These are phyloP conservation scores for Coprinellus micaceus DNA, from an alignment of 768 basidiomycete species.

Conservation along the genomic window DNA sequence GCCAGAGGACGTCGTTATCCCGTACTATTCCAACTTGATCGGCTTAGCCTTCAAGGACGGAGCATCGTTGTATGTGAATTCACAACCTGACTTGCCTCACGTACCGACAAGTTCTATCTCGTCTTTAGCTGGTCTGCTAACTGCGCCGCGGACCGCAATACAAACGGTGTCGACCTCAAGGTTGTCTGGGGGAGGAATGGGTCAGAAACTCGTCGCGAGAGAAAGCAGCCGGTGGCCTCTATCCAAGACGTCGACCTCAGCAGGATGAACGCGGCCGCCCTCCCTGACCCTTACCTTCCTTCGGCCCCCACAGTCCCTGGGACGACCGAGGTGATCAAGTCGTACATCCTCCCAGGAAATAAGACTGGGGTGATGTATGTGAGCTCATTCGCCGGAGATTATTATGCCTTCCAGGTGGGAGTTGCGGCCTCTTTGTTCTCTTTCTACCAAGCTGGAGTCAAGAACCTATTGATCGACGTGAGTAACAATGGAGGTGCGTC, in stretches of 20 bases:
- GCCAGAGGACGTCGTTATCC: slow-evolving; percentile 47
- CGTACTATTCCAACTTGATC: slow-evolving; percentile 46
- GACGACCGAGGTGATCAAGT: slow-evolving; percentile 50
- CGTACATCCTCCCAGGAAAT: slow-evolving; percentile 51
- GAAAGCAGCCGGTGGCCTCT: slow-evolving; percentile 31
- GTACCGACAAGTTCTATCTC: slow-evolving; percentile 6
- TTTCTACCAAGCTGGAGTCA: slow-evolving; percentile 48
- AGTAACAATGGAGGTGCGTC: slow-evolving; percentile 59
- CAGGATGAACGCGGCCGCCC: slow-evolving; percentile 34
- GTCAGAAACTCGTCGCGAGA: slow-evolving; percentile 2
- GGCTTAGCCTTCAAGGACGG: slow-evolving; percentile 49
- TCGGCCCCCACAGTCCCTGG: slow-evolving; percentile 42
- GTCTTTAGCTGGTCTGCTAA: slow-evolving; percentile 52
- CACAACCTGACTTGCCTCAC: too few relatives aligned
- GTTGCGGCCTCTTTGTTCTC: slow-evolving; percentile 39
- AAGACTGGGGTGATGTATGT: slow-evolving; percentile 63
- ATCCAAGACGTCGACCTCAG: slow-evolving; percentile 46
- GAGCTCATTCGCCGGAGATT: slow-evolving; percentile 54
- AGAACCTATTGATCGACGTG: slow-evolving; percentile 51
- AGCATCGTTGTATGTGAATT: slow-evolving; percentile 43
- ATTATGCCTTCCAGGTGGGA: slow-evolving; percentile 49
- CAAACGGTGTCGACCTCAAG: slow-evolving; percentile 49
- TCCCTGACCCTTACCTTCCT: slow-evolving; percentile 48
- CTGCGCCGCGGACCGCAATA: slow-evolving; percentile 46
- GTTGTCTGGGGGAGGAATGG: slow-evolving; percentile 3